phyloP scores from a whole-genome alignment of 2,329 filamentous ascomycete species.

The Fusarium begoniae region DNA sequence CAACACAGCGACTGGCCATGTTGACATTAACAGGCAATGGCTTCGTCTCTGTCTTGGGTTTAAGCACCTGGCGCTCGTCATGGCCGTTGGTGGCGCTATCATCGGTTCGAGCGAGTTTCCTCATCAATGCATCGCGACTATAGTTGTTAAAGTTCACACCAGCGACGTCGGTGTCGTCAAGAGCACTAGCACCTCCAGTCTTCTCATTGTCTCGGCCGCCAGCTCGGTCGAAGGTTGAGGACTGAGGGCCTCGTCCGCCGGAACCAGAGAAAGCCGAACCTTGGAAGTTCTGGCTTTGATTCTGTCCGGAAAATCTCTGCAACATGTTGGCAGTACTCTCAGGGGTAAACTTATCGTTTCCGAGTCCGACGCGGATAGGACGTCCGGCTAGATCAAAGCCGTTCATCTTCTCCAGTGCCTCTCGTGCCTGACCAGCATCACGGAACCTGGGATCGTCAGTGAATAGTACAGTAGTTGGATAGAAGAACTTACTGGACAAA shows the following conservation, averaged over 20 bases:
- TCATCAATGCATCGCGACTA: slow-evolving; percentile 97
- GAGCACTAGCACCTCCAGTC: slow-evolving; percentile 87
- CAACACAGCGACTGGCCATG: slow-evolving; percentile 91
- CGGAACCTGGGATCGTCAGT: slow-evolving; percentile 73
- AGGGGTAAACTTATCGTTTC: slow-evolving; percentile 99
- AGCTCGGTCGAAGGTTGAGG: slow-evolving; percentile 89
- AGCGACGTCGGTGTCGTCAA: slow-evolving; percentile 97
- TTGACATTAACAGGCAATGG: slow-evolving; percentile 86
- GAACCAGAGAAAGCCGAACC: slow-evolving; percentile 91
- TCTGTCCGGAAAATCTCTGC: slow-evolving; percentile 86
- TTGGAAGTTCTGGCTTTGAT: slow-evolving; percentile 75
- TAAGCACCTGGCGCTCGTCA: slow-evolving; percentile 76
- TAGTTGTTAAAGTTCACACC: slow-evolving; percentile 99
- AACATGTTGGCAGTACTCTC: slow-evolving; percentile 93
- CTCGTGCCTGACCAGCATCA: slow-evolving; percentile 88
- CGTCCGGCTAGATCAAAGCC: slow-evolving; percentile 97
- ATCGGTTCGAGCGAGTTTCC: slow-evolving; percentile 96
- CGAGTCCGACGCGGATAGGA: slow-evolving; percentile 97
- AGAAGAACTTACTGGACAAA: slow-evolving; percentile 88
- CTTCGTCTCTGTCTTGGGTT: slow-evolving; percentile 82
- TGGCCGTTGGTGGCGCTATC: slow-evolving; percentile 73
- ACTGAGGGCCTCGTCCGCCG: slow-evolving; percentile 85
- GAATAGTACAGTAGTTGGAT: neutral
- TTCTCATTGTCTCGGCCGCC: slow-evolving; percentile 91
- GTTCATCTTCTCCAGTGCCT: slow-evolving; percentile 99